Conservation (phyloP, 495 filamentous ascomycete genomes). For the Neurospora tetrasperma region DNA sequence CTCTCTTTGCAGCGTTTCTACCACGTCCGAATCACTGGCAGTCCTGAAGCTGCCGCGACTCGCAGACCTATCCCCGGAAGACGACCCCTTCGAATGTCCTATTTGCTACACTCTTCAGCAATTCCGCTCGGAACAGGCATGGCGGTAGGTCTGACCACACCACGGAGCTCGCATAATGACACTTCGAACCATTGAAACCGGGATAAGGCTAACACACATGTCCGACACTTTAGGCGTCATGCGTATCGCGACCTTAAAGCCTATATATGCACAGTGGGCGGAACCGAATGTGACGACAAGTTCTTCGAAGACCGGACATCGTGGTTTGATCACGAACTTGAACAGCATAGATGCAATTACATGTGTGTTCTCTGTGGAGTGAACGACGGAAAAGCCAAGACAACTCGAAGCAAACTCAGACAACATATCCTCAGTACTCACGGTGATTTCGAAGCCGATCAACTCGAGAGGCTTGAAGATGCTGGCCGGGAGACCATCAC, state of each 20-base stretch:
- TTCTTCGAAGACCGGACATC: conserved; percentile 17
- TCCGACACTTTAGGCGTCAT: conserved; percentile 8
- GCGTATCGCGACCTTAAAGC: conserved; percentile 24
- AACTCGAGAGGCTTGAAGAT: conserved; percentile 1
- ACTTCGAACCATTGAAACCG: neutral
- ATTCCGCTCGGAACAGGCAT: conserved; percentile 9
- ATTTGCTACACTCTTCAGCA: conserved; percentile 22
- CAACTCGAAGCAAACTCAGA: neutral
- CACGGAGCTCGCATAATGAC: neutral
- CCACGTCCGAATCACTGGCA: neutral
- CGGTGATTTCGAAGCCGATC: neutral
- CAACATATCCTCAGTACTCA: neutral
- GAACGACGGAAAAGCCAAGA: neutral
- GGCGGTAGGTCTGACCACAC: conserved; percentile 6
- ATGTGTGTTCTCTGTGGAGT: conserved; percentile 14
- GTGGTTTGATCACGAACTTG: conserved; percentile 27
- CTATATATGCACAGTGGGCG: conserved; percentile 25
- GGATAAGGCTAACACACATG: neutral
- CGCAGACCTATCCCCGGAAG: neutral
- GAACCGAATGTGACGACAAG: conserved; percentile 12
- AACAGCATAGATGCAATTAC: conserved; percentile 17
- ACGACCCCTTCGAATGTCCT: conserved; percentile 21
- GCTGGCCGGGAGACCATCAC: neutral
- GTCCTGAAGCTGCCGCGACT: conserved; percentile 4
- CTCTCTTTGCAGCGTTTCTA: conserved; percentile 4